Conservation (phyloP, 164 flowering plant genomes). For the Dillenia turbinata region DNA sequence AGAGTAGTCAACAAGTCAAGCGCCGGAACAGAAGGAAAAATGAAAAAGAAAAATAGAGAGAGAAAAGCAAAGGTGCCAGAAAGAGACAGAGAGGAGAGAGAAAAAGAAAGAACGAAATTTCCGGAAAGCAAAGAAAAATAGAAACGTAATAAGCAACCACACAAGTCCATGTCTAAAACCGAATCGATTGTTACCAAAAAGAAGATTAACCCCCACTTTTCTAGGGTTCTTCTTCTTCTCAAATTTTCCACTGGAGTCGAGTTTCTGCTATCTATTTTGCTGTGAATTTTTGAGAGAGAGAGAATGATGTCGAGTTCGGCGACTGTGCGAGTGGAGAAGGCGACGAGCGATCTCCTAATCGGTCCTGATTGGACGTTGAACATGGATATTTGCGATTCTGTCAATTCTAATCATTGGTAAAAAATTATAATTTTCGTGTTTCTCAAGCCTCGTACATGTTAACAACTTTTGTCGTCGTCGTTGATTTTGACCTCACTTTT, state of each 20-base stretch:
- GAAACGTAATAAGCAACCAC: too few species aligned
- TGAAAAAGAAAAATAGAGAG: too few species aligned
- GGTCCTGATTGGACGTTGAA: conserved; percentile 97
- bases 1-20: too few species aligned
- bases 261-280: not conserved
- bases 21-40: too few species aligned
- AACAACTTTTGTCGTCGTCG: too few species aligned
- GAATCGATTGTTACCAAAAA: too few species aligned
- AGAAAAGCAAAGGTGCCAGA: too few species aligned
- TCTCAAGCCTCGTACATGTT: too few species aligned
- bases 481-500: too few species aligned
- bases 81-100: too few species aligned
- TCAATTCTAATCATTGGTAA: conserved; percentile 78
- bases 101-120: not conserved
- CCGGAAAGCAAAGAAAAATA: not conserved
- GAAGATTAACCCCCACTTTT: not conserved
- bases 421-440: not conserved
- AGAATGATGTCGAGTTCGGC: conserved; percentile 51
- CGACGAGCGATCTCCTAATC: conserved; percentile 90
- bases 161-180: too few species aligned
- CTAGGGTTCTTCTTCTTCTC: conserved; percentile 3
- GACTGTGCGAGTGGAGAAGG: conserved; percentile 81
- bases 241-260: not conserved
- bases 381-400: conserved; percentile 84
- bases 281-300: conserved; percentile 1